Evolutionary conservation across 371 early-diverging fungal genomes (phyloP), one percentile per base, ranked within the genome.

Genomic region (Mortierella sp.): DNA sequence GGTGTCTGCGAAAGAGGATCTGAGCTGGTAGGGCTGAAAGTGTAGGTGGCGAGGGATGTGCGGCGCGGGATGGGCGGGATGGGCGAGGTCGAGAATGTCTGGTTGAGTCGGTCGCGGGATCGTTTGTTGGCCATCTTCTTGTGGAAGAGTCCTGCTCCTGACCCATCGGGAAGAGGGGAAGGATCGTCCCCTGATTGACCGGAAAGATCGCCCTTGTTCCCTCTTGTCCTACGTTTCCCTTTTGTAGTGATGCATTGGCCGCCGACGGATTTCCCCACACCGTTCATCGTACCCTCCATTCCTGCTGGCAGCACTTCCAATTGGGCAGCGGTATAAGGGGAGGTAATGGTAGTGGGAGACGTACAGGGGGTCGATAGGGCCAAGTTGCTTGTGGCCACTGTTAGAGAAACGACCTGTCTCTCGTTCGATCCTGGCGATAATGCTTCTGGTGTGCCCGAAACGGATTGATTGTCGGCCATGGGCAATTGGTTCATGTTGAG

Each of bases 61-160:
- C 22, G 22, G 9, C 22, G 61, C 9, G 10, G 37, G 37, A 61
- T 31, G 61, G 47, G 52, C 13, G 68, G 40, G 40, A 68, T 50
- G 16, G 58, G 61, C 22, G 61, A 61, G 9, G 61, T 61, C 34
- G 61, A 61, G 22, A 22, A 31, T 26, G 66, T 44, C 19, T 66
- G 41, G 47, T 45, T 66, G 44, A 70, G 70, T 2, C 55, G 58
- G 14, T 70, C 70, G 29, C 70, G 58, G n/a, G 70, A 70, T 14
- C 58, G 41, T 26, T 55, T 58, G 47, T 61, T 70, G n/a, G 70
- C 70, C 44, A 61, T 58, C 39, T 70, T 70, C 45, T 70, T 70
- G 63, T 61, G 70, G 43, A n/a, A n/a, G n/a, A 37, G 8, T 9
- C 34, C 22, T 61, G 19, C 1, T 11, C 61, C 61, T 61, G 39